Percentiles rank a stretch among this genome's conserved stretches.
Evolutionary conservation across 331 rosid genomes (phyloP).

Genomic region (Arachis monticola): DNA sequence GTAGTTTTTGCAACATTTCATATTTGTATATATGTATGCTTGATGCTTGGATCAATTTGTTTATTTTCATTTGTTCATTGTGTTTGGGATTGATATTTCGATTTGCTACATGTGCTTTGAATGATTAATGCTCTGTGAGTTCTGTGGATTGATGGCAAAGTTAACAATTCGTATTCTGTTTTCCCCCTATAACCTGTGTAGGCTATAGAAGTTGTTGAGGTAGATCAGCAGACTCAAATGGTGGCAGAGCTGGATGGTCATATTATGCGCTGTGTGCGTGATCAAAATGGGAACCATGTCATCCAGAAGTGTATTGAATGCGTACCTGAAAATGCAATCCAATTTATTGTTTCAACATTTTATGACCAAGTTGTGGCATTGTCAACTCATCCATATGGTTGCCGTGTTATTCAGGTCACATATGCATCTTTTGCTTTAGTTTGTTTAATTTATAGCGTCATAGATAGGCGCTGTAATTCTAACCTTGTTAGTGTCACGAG

Average conservation of each 20-base stretch:
- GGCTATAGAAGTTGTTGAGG: constrained; percentile 96
- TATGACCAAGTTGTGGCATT: constrained; percentile 89
- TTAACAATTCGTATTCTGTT: constrained; percentile 10
- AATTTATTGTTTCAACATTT: constrained; percentile 83
- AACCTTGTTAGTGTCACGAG: constrained; percentile 29
- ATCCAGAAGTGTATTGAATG: constrained; percentile 97
- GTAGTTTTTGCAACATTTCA: constrained; percentile 11
- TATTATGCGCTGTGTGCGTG: constrained; percentile 94
- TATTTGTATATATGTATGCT: neutral
- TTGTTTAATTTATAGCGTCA: constrained; percentile 8
- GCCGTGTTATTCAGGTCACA: constrained; percentile 94
- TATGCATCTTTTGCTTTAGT: constrained; percentile 19
- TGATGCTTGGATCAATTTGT: neutral
- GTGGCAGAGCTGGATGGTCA: constrained; percentile 87
- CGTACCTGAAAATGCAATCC: constrained; percentile 85
- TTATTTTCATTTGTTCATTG: constrained; percentile 3
- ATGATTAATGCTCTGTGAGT: constrained; percentile 24
- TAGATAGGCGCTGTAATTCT: constrained; percentile 30
- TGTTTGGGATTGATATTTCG: constrained; percentile 15
- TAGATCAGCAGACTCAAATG: constrained; percentile 91
- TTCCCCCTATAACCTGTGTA: constrained; percentile 39
- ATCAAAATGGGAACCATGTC: constrained; percentile 98
- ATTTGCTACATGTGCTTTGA: constrained; percentile 6
- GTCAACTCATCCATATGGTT: constrained; percentile 97
- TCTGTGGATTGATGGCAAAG: constrained; percentile 11